Evolutionary conservation across 495 filamentous ascomycete genomes (phyloP).

Genomic region (Daldinia grandis): DNA sequence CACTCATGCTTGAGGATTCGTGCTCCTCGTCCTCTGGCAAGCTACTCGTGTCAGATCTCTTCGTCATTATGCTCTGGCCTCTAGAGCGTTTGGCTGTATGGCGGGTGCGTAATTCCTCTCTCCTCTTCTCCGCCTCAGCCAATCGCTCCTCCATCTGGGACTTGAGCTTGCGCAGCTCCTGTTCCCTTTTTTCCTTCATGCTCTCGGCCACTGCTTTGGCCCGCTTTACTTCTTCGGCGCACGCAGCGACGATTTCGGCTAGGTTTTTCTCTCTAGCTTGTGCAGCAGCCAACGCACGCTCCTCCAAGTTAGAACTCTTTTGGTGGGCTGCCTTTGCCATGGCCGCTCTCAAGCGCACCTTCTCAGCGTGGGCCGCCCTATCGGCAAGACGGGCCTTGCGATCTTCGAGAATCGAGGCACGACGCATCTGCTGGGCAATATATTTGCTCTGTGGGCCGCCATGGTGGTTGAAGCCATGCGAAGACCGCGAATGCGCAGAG

Average conservation of each 20-base stretch:
- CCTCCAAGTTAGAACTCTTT: conserved; percentile 71
- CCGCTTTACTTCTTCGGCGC: conserved; percentile 92
- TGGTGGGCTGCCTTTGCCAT: conserved; percentile 78
- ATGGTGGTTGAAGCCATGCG: conserved; percentile 66
- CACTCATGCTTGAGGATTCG: conserved; percentile 49
- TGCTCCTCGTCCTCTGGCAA: conserved; percentile 64
- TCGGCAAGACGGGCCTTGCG: conserved; percentile 94
- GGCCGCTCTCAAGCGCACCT: conserved; percentile 92
- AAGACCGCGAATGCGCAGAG: conserved; percentile 76
- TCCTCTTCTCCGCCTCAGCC: conserved; percentile 84
- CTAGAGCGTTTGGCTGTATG: conserved; percentile 68
- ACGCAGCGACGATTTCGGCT: conserved; percentile 91
- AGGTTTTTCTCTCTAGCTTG: conserved; percentile 89
- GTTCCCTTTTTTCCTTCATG: conserved; percentile 88
- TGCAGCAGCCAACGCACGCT: conserved; percentile 87
- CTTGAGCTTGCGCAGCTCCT: conserved; percentile 76
- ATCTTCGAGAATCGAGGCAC: conserved; percentile 89
- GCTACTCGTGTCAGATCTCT: conserved; percentile 56
- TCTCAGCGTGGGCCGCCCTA: conserved; percentile 92
- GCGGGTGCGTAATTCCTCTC: conserved; percentile 64
- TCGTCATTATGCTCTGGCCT: conserved; percentile 66
- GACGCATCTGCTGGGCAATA: conserved; percentile 88
- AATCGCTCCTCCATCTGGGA: conserved; percentile 88
- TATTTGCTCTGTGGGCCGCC: conserved; percentile 78
- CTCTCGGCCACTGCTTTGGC: conserved; percentile 94